Evolutionary conservation across 805 yeast genomes (phyloP), one percentile per base, ranked within the genome.

Genomic region (Kregervanrija fluxuum): DNA sequence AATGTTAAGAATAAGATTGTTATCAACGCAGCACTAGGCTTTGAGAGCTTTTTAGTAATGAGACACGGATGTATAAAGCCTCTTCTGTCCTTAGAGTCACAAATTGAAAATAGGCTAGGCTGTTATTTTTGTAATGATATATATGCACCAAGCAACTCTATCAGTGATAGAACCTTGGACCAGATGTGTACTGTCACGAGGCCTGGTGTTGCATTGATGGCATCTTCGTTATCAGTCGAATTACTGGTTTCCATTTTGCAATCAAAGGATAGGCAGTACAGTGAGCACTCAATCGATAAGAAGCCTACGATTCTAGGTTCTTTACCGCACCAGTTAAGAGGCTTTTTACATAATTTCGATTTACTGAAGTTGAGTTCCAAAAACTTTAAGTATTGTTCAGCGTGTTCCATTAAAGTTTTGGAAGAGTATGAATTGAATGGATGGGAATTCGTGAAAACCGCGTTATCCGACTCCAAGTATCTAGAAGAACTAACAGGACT

Each of bases 151-250:
- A 70, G 79, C 2, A 95, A 93, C 60, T 83, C 95, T 46, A 65
- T 87, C n/a, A 73, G 86, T 0, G 95, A 89, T 56, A 71, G 95
- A 42, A 85, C 97, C 0, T 67, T 93, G 45, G 99, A 93, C 64
- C 98, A 93, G 63, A 93, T 93, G 97, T 93, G 99, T 59, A 93
- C 99, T 0, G 99, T 93, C 1, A 93, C 99, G 0, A 71, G 99
- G 35, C 98, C 99, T 0, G 99, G 99, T 0, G 90, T 85, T 1
- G 96, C 99, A 0, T 67, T 85, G 54, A 67, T 88, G 64, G 97
- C 98, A 0, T 77, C 95, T 0, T 79, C 96, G 0, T 66, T 82
- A 33, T 95, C 95, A 0, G 95, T 86, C 1, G 99, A 93, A 60
- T 64, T 93, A 5, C 57, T 88, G 48, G 85, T 85, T 0, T 77